These are phyloP conservation scores for Puya raimondii DNA, from an alignment of 176 grass and related monocot species.

Conservation along the genomic window DNA sequence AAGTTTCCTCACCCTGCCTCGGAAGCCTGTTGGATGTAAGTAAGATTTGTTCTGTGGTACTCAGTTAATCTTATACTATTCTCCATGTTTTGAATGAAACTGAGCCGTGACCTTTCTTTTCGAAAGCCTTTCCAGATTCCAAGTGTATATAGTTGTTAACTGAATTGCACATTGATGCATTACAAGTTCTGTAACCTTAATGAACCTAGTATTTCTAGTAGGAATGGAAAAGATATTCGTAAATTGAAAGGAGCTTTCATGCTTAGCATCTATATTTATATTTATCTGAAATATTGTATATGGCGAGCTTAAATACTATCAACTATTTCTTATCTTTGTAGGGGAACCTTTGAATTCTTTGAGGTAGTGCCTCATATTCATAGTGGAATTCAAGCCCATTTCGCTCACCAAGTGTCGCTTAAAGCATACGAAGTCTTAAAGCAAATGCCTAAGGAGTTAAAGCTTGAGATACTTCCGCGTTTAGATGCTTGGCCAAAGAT, in stretches of 20 bases:
- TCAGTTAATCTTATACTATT: background rate
- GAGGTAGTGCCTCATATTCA: slow-evolving; percentile 28
- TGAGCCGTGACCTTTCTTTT: background rate
- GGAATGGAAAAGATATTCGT: too few relatives aligned
- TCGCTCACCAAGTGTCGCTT: slow-evolving; percentile 25
- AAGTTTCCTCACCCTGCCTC: slow-evolving; percentile 15
- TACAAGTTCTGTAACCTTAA: too few relatives aligned
- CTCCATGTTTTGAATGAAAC: background rate
- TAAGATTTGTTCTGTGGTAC: slow-evolving; percentile 5
- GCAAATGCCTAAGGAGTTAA: slow-evolving; percentile 45
- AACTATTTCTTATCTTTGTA: slow-evolving; percentile 19
- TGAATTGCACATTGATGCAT: background rate
- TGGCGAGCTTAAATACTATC: background rate
- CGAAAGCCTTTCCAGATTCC: background rate
- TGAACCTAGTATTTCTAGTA: too few relatives aligned
- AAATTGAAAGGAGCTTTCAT: too few relatives aligned
- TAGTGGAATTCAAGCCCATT: slow-evolving; percentile 48
- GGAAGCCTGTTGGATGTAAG: slow-evolving; percentile 58
- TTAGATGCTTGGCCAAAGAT: slow-evolving; percentile 44
- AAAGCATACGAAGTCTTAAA: slow-evolving; percentile 47
- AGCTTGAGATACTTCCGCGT: slow-evolving; percentile 44
- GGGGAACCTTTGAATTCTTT: slow-evolving; percentile 54
- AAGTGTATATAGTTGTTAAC: background rate
- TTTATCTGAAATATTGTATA: too few relatives aligned
- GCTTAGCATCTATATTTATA: too few relatives aligned